Percentiles rank a stretch among this genome's conserved stretches.
Conservation (phyloP, 176 grass and related monocot genomes). For the Aegilops umbellulata region DNA sequence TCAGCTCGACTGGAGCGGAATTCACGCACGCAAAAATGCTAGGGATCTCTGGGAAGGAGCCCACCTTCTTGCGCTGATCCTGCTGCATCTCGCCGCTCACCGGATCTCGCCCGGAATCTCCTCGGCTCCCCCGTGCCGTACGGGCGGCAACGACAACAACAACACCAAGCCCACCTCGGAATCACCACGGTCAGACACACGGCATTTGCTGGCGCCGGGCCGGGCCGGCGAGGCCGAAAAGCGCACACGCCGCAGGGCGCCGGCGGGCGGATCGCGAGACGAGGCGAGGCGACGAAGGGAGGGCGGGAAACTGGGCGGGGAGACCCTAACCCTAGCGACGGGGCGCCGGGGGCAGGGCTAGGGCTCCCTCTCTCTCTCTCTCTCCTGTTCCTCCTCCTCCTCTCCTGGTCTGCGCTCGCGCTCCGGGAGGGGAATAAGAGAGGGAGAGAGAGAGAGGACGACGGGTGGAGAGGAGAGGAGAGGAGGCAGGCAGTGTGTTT, state of each 20-base stretch:
- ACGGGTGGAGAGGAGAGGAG: constrained; percentile 18
- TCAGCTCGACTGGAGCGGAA: neutral
- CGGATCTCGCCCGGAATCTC: constrained; percentile 47
- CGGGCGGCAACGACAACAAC: neutral
- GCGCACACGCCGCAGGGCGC: constrained; percentile 30
- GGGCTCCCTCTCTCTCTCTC: constrained; percentile 35
- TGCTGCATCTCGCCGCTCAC: constrained; percentile 67
- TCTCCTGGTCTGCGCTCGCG: constrained; percentile 33
- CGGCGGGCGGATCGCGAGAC: constrained; percentile 28
- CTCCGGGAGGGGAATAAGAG: constrained; percentile 34
- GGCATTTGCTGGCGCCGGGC: constrained; percentile 36
- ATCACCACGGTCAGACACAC: constrained; percentile 32
- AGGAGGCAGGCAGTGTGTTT: constrained; percentile 25
- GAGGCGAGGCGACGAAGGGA: constrained; percentile 19
- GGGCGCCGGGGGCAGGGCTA: constrained; percentile 43
- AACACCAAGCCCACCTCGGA: constrained; percentile 1
- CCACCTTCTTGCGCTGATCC: constrained; percentile 92
- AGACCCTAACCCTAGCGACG: constrained; percentile 59
- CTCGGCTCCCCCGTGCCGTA: neutral
- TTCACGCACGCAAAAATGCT: neutral
- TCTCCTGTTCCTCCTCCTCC: constrained; percentile 21
- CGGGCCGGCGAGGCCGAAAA: neutral
- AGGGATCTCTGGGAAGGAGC: constrained; percentile 35
- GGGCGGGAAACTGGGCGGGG: constrained; percentile 15
- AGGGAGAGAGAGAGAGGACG: neutral